A percentile compares a stretch with the other conserved stretches of the same genome.
Evolutionary conservation across 345 rosid genomes (phyloP).

Genomic region (Iberis pinnata): DNA sequence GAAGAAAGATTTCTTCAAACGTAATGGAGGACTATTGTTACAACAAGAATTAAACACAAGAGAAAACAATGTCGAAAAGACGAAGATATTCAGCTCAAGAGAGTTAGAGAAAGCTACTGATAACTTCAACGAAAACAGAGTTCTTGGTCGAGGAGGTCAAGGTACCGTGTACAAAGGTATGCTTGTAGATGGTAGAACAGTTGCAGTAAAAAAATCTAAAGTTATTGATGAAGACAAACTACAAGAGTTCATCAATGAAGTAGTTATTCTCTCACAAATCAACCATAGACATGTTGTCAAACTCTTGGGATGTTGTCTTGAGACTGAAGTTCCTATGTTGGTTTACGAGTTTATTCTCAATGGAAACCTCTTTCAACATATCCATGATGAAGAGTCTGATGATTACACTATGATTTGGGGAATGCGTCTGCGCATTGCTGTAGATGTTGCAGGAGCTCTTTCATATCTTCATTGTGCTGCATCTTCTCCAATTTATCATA

Average conservation of each 20-base stretch:
- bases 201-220: constrained; percentile 38
- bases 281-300: constrained; percentile 39
- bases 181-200: no score
- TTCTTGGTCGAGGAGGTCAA: constrained; percentile 38
- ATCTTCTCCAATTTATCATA: constrained; percentile 31
- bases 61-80: constrained; percentile 6
- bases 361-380: constrained; percentile 37
- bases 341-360: constrained; percentile 40
- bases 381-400: constrained; percentile 27
- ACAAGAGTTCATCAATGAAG: constrained; percentile 34
- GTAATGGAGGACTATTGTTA: constrained; percentile 28
- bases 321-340: constrained; percentile 39
- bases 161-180: no score
- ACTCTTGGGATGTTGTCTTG: constrained; percentile 46
- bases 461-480: constrained; percentile 37
- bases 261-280: constrained; percentile 29
- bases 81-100: constrained; percentile 28
- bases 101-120: constrained; percentile 39
- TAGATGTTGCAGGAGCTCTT: constrained; percentile 20
- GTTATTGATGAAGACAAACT: constrained; percentile 34
- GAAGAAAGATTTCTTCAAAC: constrained; percentile 22
- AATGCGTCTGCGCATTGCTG: constrained; percentile 20
- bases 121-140: constrained; percentile 28
- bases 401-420: constrained; percentile 30
- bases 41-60: constrained; percentile 25